Percentiles rank a stretch among this genome's conserved stretches.
Evolutionary conservation across 1,284 basidiomycete species (phyloP).

Genomic region (Vanrija sp.): DNA sequence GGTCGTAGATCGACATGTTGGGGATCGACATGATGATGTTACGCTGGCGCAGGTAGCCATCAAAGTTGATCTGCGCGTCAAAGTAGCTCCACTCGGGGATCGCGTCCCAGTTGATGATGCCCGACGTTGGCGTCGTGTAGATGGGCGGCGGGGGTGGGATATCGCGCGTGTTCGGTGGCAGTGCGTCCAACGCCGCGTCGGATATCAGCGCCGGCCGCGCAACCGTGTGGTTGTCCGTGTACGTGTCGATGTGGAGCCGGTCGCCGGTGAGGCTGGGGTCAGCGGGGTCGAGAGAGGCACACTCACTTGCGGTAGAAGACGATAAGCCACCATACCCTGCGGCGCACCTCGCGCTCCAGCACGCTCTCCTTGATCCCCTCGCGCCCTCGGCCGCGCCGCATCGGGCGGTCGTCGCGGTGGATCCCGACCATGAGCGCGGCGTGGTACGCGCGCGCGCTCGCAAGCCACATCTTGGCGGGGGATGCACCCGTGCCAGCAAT

Average conservation of each 20-base stretch:
- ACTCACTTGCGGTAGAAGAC: neutral
- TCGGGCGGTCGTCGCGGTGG: neutral
- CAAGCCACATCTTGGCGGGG: neutral
- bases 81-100: constrained; percentile 3
- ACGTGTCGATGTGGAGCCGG: neutral
- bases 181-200: neutral
- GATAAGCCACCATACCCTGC: neutral
- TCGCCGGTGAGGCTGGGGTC: neutral
- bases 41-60: neutral
- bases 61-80: neutral
- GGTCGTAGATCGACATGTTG: neutral
- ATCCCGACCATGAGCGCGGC: neutral
- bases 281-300: neutral
- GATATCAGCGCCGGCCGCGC: neutral
- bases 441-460: constrained; percentile 1
- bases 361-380: neutral
- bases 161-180: neutral
- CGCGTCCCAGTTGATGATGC: neutral
- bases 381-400: no score
- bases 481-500: neutral
- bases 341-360: constrained; percentile 1
- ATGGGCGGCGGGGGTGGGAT: neutral
- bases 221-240: neutral
- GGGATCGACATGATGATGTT: neutral
- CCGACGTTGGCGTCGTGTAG: no score